phyloP scores from a whole-genome alignment of 176 grass and related monocot genomes.

The Lolium perenne region DNA sequence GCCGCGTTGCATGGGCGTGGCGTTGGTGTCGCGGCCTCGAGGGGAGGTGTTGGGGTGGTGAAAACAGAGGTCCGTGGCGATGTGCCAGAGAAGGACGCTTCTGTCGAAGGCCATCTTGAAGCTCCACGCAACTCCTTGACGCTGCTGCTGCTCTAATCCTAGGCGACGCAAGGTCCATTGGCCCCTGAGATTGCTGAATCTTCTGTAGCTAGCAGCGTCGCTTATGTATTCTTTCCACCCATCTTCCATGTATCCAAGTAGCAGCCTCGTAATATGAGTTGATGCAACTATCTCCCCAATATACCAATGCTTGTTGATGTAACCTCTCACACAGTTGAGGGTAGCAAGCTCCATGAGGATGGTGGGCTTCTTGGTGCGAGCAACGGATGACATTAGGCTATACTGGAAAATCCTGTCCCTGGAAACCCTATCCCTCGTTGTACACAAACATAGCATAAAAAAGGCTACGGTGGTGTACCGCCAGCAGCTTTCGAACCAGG shows the following conservation, averaged over 20 bases:
- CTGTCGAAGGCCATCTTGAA: background rate
- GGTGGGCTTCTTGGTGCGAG: background rate
- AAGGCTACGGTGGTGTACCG: no score
- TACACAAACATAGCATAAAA: no score
- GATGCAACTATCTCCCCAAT: background rate
- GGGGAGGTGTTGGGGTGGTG: background rate
- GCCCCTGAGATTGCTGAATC: background rate
- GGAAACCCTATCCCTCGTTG: no score
- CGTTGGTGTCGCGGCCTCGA: background rate
- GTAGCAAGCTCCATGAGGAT: background rate
- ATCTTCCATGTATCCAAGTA: background rate
- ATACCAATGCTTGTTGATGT: background rate
- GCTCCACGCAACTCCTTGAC: background rate
- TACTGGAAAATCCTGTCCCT: background rate
- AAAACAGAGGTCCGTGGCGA: constrained; percentile 4
- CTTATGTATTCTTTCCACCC: background rate
- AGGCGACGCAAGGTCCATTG: no score
- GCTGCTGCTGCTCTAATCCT: no score
- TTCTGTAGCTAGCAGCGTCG: background rate
- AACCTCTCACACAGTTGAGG: background rate
- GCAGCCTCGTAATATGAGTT: background rate
- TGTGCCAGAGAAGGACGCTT: constrained; percentile 14
- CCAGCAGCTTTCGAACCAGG: no score
- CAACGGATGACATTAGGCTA: background rate
- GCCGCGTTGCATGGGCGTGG: background rate